These are phyloP conservation scores for Aegilops speltoides DNA, from an alignment of 176 grass and related monocot species.

Conservation along the genomic window DNA sequence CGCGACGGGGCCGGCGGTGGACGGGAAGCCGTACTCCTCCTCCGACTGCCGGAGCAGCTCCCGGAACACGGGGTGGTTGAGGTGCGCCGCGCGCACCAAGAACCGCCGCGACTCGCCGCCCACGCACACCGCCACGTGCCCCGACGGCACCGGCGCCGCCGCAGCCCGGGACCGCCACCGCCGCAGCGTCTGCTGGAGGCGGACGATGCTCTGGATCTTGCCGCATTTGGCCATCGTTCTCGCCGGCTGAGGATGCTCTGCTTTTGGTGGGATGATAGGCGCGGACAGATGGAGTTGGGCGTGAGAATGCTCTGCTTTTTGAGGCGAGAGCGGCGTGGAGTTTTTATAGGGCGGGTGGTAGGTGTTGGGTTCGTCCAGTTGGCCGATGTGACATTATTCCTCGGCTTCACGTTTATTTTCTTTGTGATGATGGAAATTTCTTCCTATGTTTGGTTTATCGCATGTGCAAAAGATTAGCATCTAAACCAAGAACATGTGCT, in stretches of 20 bases:
- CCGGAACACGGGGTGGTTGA: constrained; percentile 87
- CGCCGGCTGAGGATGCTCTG: not conserved
- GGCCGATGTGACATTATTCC: not conserved
- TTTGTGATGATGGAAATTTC: too few relatives aligned
- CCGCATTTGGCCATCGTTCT: constrained; percentile 67
- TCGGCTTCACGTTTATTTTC: not conserved
- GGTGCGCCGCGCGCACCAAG: constrained; percentile 75
- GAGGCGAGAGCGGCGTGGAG: too few relatives aligned
- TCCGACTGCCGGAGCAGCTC: constrained; percentile 79
- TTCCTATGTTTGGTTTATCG: not conserved
- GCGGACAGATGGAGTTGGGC: not conserved
- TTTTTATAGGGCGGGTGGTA: not conserved
- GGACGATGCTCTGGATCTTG: constrained; percentile 81
- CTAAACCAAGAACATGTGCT: not conserved
- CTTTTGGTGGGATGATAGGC: not conserved
- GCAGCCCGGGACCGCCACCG: constrained; percentile 54
- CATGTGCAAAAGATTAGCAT: not conserved
- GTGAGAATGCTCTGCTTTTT: not conserved
- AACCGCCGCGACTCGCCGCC: constrained; percentile 69
- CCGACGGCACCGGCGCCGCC: constrained; percentile 38
- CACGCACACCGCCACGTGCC: constrained; percentile 83
- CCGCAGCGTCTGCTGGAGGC: constrained; percentile 73
- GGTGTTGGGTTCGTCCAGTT: not conserved
- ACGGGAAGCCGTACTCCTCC: constrained; percentile 70
- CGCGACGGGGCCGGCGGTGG: constrained; percentile 3